Base-by-base conservation (phyloP, 371 early-diverging fungal genomes). In the Nematocida sp. region DNA sequence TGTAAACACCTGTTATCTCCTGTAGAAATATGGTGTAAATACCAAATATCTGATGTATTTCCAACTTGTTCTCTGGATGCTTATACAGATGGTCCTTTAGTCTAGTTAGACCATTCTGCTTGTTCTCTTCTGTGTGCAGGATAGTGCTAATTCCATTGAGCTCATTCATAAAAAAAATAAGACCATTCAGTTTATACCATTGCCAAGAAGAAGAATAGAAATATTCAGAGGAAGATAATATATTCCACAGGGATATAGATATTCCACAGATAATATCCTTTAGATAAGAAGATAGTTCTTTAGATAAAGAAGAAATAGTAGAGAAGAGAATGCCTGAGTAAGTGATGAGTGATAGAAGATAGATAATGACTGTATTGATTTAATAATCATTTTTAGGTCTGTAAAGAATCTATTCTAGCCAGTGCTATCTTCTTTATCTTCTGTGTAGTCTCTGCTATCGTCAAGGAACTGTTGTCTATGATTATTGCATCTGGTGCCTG, bases 401-500 rank as follows among this genome's bases (percentile, higher is more conserved):
- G n/a, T n/a, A n/a, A n/a, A n/a, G n/a, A n/a, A n/a, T n/a, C 17
- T 35, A 17, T 31, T 38, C 63, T 87, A 78, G 83, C 85, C 66
- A 31, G 53, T 60, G 79, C 77, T 19, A 64, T 34, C 32, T 48
- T 65, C 37, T 63, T 43, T 32, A 93, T 90, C 11, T 70, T 81
- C 15, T 85, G 82, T 0, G 91, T 91, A 74, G 89, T 89, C 60
- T 88, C 87, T 23, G 86, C 87, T 45, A 91, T 84, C 0, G 88
- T 86, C 46, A 90, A 77, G 37, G 83, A 75, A 2, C 88, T 88
- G 27, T 90, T 91, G 75, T 92, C 90, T 23, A 94, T 78, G 15
- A 87, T 86, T 32, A 91, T 82, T 1, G 94, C 91, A 81, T 90
- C 91, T 0, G 81, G 67, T 1, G 92, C 90, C 53, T 87, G 86